Evolutionary conservation across 495 filamentous ascomycete species (phyloP).

Genomic region (Platismatia glauca): DNA sequence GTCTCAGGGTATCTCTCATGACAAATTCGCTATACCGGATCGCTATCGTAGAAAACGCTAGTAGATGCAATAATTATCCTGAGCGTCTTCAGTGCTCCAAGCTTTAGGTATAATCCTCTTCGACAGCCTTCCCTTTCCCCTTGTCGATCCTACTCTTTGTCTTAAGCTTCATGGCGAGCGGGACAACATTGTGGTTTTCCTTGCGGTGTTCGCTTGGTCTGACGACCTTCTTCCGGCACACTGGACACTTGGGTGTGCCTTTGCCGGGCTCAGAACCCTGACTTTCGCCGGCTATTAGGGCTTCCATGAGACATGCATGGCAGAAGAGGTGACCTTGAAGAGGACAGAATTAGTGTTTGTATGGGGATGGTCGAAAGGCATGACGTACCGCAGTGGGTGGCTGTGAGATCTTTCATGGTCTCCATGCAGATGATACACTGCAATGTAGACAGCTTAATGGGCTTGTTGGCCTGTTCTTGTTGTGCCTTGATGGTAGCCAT

Average conservation of each 20-base stretch:
- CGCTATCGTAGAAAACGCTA: not conserved
- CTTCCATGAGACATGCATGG: slow-evolving; percentile 66
- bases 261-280: slow-evolving; percentile 27
- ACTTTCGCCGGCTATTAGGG: slow-evolving; percentile 54
- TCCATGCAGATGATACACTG: slow-evolving; percentile 87
- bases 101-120: not conserved
- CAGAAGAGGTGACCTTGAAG: slow-evolving; percentile 75
- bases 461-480: slow-evolving; percentile 42
- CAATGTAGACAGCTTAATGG: slow-evolving; percentile 46
- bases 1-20: not conserved
- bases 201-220: slow-evolving; percentile 28
- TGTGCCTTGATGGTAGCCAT: slow-evolving; percentile 43
- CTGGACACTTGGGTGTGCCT: slow-evolving; percentile 33
- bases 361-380: slow-evolving; percentile 2
- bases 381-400: slow-evolving; percentile 73
- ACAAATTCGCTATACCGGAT: slow-evolving; percentile 12
- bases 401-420: slow-evolving; percentile 58
- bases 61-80: not conserved
- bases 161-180: slow-evolving; percentile 53
- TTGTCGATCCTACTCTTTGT: slow-evolving; percentile 30
- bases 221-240: slow-evolving; percentile 40
- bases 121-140: slow-evolving; percentile 19
- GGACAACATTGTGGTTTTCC: slow-evolving; percentile 40
- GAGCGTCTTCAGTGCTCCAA: not conserved
- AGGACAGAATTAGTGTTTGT: slow-evolving; percentile 1